Percentiles rank a stretch among this genome's conserved stretches.
Evolutionary conservation across 2,329 filamentous ascomycete genomes (phyloP).

Genomic region (Hymenoscyphus linearis): DNA sequence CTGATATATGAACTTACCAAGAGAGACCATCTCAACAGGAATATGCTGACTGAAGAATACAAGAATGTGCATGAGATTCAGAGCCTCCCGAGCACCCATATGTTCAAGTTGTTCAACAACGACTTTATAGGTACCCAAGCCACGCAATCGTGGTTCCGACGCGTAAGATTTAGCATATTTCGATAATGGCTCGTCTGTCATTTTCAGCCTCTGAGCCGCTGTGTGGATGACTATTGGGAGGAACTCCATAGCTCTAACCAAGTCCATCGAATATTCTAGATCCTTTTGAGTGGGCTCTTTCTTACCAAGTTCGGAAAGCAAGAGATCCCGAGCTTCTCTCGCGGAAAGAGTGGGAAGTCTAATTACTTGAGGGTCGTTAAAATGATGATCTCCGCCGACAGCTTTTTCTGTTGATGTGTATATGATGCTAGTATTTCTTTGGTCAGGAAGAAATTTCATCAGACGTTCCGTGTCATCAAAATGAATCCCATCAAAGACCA

Average conservation of each 20-base stretch:
- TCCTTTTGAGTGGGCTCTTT: conserved; percentile 47
- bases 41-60: conserved; percentile 61
- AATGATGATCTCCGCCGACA: conserved; percentile 49
- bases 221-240: conserved; percentile 65
- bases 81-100: conserved; percentile 45
- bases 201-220: conserved; percentile 55
- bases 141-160: conserved; percentile 49
- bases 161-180: conserved; percentile 55
- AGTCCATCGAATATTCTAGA: conserved; percentile 49
- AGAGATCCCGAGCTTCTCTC: conserved; percentile 52
- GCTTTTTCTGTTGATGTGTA: conserved; percentile 62
- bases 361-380: conserved; percentile 53
- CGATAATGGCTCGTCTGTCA: conserved; percentile 55
- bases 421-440: conserved; percentile 57
- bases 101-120: conserved; percentile 46
- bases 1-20: conserved; percentile 38
- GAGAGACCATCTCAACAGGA: conserved; percentile 58
- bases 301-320: conserved; percentile 59
- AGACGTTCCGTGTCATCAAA: conserved; percentile 53
- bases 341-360: conserved; percentile 49
- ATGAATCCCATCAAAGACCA: conserved; percentile 62
- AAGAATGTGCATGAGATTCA: conserved; percentile 60
- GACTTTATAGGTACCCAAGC: conserved; percentile 42
- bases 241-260: conserved; percentile 59
- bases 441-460: conserved; percentile 58